Conservation (phyloP, 2,329 filamentous ascomycete species). For the Endoconidiophora laricicola region DNA sequence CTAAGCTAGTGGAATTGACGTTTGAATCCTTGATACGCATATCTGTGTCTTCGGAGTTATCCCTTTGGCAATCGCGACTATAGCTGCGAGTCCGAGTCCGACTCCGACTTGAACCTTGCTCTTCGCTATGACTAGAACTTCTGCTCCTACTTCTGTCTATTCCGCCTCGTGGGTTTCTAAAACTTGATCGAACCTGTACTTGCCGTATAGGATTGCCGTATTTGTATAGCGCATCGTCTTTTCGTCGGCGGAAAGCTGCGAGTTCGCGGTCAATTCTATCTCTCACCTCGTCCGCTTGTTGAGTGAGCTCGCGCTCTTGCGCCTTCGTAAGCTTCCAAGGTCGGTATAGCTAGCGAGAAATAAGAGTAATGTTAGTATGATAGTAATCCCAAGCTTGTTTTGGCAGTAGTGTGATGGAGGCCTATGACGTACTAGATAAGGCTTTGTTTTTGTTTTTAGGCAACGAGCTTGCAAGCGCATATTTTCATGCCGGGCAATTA, state of each 20-base stretch:
- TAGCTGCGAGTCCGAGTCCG: not conserved
- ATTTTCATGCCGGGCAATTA: constrained; percentile 58
- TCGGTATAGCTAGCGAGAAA: constrained; percentile 52
- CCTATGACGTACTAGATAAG: constrained; percentile 48
- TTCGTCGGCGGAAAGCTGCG: constrained; percentile 40
- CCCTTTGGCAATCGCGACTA: not conserved
- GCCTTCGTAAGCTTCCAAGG: constrained; percentile 58
- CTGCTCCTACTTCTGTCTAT: constrained; percentile 11
- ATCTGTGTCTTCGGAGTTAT: not conserved
- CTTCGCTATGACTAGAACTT: constrained; percentile 12
- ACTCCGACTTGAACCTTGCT: constrained; percentile 18
- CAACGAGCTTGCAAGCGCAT: constrained; percentile 56
- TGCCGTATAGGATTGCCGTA: constrained; percentile 15
- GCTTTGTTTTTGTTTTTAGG: constrained; percentile 53
- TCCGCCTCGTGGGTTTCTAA: not conserved
- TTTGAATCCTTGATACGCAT: too few relatives aligned
- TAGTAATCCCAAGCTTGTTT: not conserved
- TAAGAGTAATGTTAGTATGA: not conserved
- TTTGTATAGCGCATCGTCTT: constrained; percentile 22
- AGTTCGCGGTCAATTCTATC: constrained; percentile 46
- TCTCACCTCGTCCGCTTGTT: constrained; percentile 52
- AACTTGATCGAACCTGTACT: not conserved
- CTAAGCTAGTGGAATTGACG: too few relatives aligned
- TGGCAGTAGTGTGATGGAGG: not conserved
- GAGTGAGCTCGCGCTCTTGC: constrained; percentile 54